Percentiles rank a stretch among this genome's conserved stretches.
Evolutionary conservation across 257 asterid genomes (phyloP).

Genomic region (Prunella vulgaris): DNA sequence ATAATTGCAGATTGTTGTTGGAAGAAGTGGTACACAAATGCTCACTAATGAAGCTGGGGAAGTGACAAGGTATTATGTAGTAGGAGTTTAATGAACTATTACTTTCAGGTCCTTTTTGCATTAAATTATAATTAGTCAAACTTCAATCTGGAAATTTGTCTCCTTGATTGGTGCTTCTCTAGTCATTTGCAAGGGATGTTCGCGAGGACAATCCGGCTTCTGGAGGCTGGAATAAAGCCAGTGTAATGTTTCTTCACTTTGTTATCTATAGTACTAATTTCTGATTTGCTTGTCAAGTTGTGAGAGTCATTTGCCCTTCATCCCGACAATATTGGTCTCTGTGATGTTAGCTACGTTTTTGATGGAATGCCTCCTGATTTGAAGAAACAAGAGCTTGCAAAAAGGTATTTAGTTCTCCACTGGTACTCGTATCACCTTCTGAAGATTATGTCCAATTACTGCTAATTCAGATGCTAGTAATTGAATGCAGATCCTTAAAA

Average conservation of each 20-base stretch:
- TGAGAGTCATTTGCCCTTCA: background rate
- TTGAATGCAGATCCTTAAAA: constrained; percentile 56
- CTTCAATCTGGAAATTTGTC: background rate
- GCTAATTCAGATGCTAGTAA: constrained; percentile 16
- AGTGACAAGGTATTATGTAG: constrained; percentile 61
- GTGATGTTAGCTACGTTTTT: constrained; percentile 63
- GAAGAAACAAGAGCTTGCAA: constrained; percentile 92
- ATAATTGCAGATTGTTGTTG: constrained; percentile 67
- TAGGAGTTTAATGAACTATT: background rate
- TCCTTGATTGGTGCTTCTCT: background rate
- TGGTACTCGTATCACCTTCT: background rate
- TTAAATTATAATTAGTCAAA: background rate
- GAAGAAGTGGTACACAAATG: constrained; percentile 75
- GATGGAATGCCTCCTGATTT: constrained; percentile 91
- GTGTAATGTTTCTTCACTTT: constrained; percentile 45
- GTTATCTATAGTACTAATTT: background rate
- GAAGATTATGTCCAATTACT: background rate
- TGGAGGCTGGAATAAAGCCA: constrained; percentile 98
- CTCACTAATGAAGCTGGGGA: constrained; percentile 92
- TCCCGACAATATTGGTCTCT: constrained; percentile 17
- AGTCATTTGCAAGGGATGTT: constrained; percentile 98
- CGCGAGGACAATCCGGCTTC: constrained; percentile 83
- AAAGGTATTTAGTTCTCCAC: constrained; percentile 51
- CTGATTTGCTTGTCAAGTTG: constrained; percentile 3
- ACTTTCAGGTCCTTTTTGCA: background rate